Evolutionary conservation across 495 filamentous ascomycete genomes (phyloP).

Genomic region (Massariosphaeria phaeospora): DNA sequence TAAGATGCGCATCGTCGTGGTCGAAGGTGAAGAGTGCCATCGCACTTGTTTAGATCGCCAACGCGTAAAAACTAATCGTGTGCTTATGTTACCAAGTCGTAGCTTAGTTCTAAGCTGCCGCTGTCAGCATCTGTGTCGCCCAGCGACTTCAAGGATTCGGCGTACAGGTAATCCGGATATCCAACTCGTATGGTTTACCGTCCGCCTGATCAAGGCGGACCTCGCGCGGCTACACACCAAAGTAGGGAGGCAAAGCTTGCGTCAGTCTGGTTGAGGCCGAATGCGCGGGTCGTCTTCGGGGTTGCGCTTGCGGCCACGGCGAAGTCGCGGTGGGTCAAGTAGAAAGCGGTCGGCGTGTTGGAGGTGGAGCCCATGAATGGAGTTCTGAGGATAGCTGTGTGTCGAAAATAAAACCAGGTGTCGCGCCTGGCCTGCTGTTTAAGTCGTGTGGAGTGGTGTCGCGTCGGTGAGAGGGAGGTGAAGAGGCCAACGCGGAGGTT

Average conservation of each 20-base stretch:
- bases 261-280: slow-evolving; percentile 35
- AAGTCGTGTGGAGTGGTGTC: neutral
- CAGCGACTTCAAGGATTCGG: slow-evolving; percentile 1
- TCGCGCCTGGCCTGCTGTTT: slow-evolving; percentile 10
- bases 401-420: slow-evolving; percentile 18
- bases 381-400: slow-evolving; percentile 1
- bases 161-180: slow-evolving; percentile 8
- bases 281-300: slow-evolving; percentile 17
- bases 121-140: slow-evolving; percentile 2
- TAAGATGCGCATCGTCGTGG: slow-evolving; percentile 19
- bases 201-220: slow-evolving; percentile 50
- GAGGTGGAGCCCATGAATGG: slow-evolving; percentile 34
- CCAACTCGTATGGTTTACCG: slow-evolving; percentile 37
- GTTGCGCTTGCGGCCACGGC: slow-evolving; percentile 13
- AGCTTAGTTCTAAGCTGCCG: neutral
- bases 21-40: slow-evolving; percentile 29
- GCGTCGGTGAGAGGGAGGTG: neutral
- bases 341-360: slow-evolving; percentile 10
- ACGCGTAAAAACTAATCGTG: too few species aligned
- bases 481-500: slow-evolving; percentile 11
- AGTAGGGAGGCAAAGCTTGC: slow-evolving; percentile 39
- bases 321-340: slow-evolving; percentile 9
- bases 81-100: slow-evolving; percentile 1
- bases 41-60: too few species aligned
- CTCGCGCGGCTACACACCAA: slow-evolving; percentile 41